Conservation (phyloP, 169 alveolate genomes). For the Theileria orientalis region DNA sequence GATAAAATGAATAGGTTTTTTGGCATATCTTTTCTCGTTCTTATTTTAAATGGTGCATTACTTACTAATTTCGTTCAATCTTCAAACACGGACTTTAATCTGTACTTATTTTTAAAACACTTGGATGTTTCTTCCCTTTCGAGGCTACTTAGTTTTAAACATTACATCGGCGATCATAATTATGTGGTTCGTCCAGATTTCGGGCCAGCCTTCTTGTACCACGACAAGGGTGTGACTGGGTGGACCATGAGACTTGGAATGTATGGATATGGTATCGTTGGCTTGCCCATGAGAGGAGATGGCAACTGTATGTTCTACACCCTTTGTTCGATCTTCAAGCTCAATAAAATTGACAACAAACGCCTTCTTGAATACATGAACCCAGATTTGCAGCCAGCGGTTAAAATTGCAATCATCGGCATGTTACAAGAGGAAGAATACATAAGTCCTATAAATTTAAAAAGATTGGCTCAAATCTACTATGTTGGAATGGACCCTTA, state of each 20-base stretch:
- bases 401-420: conserved; percentile 7
- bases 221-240: neutral
- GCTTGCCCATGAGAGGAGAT: conserved; percentile 27
- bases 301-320: conserved; percentile 50
- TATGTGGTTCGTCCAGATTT: conserved; percentile 6
- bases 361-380: neutral
- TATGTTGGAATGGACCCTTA: conserved; percentile 32
- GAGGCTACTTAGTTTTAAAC: neutral
- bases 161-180: neutral
- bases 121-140: conserved; percentile 24
- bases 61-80: neutral
- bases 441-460: conserved; percentile 16
- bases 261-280: conserved; percentile 42
- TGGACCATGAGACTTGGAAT: conserved; percentile 33
- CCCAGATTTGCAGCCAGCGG: conserved; percentile 9
- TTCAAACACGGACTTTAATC: neutral
- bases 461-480: conserved; percentile 1
- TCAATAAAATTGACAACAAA: neutral
- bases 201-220: conserved; percentile 12
- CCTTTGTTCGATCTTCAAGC: neutral
- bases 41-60: neutral
- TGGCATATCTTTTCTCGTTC: neutral
- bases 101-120: neutral
- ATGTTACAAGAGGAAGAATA: neutral
- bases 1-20: neutral